Percentiles rank a stretch among this genome's conserved stretches.
These are phyloP conservation scores for Chalciporus piperatoides DNA, from an alignment of 1,284 basidiomycete genomes.

Conservation along the genomic window DNA sequence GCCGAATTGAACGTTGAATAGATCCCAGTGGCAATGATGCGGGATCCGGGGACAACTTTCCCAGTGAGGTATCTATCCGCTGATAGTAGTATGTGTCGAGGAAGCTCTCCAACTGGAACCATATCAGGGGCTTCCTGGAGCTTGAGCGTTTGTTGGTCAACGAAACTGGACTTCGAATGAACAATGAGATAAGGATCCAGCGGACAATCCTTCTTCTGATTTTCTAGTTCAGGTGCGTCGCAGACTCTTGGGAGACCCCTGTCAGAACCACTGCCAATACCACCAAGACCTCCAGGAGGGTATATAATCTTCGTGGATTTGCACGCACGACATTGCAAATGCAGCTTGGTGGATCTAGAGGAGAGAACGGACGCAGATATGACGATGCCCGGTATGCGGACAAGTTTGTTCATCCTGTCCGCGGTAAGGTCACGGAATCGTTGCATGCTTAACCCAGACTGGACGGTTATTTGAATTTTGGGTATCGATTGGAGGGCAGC, in stretches of 20 bases:
- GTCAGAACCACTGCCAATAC: conserved; percentile 76
- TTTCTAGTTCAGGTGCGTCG: conserved; percentile 70
- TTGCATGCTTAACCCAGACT: conserved; percentile 86
- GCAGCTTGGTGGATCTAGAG: conserved; percentile 88
- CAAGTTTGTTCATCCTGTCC: conserved; percentile 92
- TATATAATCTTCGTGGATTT: conserved; percentile 78
- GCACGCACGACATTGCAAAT: conserved; percentile 92
- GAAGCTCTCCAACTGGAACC: conserved; percentile 98
- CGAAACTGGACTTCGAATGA: conserved; percentile 92
- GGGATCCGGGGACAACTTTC: conserved; percentile 90
- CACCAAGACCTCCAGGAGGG: conserved; percentile 83
- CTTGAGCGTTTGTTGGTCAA: conserved; percentile 96
- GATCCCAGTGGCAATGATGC: conserved; percentile 93
- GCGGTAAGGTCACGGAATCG: conserved; percentile 94
- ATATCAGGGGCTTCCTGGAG: conserved; percentile 99
- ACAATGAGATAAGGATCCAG: conserved; percentile 96
- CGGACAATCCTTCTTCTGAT: conserved; percentile 89
- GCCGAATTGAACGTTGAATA: conserved; percentile 92
- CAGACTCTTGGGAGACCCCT: conserved; percentile 82
- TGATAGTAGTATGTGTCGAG: conserved; percentile 92
- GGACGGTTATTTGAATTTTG: conserved; percentile 86
- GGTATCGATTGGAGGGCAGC: conserved; percentile 67
- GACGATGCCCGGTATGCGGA: conserved; percentile 96
- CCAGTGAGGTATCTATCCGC: conserved; percentile 89
- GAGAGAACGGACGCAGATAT: conserved; percentile 95